phyloP scores from a whole-genome alignment of 2,329 filamentous ascomycete genomes.

The Chaetoscypha palmicola region DNA sequence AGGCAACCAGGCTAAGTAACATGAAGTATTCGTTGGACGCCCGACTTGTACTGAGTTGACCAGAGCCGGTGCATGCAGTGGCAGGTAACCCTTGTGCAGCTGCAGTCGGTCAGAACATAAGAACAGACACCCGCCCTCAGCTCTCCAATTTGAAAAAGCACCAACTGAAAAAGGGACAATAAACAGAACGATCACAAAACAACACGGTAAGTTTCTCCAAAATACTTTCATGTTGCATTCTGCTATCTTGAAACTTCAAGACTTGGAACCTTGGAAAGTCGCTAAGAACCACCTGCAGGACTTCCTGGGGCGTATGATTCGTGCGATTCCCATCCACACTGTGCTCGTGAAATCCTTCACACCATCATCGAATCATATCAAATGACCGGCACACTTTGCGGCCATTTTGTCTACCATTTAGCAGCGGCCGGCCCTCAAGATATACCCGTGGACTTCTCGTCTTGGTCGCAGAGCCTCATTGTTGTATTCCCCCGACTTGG shows the following conservation, averaged over 20 bases:
- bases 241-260: slow-evolving; percentile 4
- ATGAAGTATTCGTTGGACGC: slow-evolving; percentile 9
- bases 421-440: slow-evolving; percentile 5
- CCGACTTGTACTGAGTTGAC: slow-evolving; percentile 12
- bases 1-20: slow-evolving; percentile 22
- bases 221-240: background rate
- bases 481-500: slow-evolving; percentile 6
- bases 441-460: slow-evolving; percentile 5
- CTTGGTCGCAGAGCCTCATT: slow-evolving; percentile 10
- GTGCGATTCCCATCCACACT: slow-evolving; percentile 15
- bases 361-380: slow-evolving; percentile 15
- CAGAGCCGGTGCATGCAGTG: slow-evolving; percentile 11
- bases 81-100: slow-evolving; percentile 17
- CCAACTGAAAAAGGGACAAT: background rate
- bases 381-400: background rate
- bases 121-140: slow-evolving; percentile 13
- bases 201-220: background rate
- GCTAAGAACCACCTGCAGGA: slow-evolving; percentile 24
- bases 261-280: slow-evolving; percentile 19
- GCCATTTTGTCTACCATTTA: background rate
- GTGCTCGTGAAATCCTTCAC: slow-evolving; percentile 4
- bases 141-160: background rate
- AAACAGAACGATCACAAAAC: background rate
- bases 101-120: slow-evolving; percentile 18
- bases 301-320: slow-evolving; percentile 19